Evolutionary conservation across 2,329 filamentous ascomycete genomes (phyloP).

Genomic region (Pezicula radicicola): DNA sequence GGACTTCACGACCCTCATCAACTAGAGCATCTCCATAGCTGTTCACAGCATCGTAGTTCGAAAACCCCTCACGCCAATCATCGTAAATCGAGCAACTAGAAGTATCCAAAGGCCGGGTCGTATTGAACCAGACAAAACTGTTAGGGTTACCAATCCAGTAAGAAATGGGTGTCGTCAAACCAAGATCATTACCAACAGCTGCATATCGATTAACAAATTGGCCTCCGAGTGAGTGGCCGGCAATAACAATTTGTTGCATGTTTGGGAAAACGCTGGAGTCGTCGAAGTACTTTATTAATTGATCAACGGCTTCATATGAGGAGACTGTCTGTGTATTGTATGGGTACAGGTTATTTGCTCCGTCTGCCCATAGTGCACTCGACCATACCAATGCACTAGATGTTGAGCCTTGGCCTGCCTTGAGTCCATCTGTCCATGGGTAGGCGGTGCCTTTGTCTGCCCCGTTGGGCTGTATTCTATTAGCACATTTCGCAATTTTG

Average conservation of each 20-base stretch:
- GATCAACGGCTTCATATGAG: conserved; percentile 30
- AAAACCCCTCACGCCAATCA: conserved; percentile 31
- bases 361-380: conserved; percentile 30
- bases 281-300: conserved; percentile 32
- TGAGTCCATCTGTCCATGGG: conserved; percentile 23
- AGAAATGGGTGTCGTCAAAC: conserved; percentile 19
- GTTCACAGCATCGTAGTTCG: conserved; percentile 20
- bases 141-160: conserved; percentile 34
- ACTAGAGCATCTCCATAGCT: conserved; percentile 24
- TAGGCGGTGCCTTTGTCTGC: conserved; percentile 32
- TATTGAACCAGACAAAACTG: conserved; percentile 30
- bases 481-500: background rate
- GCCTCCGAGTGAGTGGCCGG: conserved; percentile 32
- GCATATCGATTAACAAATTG: conserved; percentile 33
- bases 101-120: conserved; percentile 25
- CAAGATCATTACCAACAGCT: conserved; percentile 24
- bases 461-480: conserved; percentile 21
- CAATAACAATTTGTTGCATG: conserved; percentile 33
- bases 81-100: conserved; percentile 29
- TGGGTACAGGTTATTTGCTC: conserved; percentile 32
- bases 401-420: conserved; percentile 24
- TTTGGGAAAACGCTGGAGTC: conserved; percentile 29
- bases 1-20: conserved; percentile 22
- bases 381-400: conserved; percentile 31
- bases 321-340: conserved; percentile 19